Evolutionary conservation across 179 eudicot species (phyloP), one percentile per base, ranked within the genome.

Genomic region (Pouteria campechiana): DNA sequence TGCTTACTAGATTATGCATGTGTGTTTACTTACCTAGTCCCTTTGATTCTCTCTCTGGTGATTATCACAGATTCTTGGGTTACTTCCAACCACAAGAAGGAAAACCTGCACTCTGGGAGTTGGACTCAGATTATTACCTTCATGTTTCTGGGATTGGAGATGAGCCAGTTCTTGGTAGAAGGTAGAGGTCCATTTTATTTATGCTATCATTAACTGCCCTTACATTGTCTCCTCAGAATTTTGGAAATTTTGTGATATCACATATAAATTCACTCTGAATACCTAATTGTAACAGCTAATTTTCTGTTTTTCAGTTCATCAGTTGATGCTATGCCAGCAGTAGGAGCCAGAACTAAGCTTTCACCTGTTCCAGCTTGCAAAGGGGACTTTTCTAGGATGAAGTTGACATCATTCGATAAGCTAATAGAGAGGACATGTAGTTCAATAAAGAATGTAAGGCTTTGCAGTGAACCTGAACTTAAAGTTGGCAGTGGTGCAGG

Each of bases 61-160:
- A 29, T 44, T 50, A 22, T 59, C 36, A 37, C 74, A 90, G 95
- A 58, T 89, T 89, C 56, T 64, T 89, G 79, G 97, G 97, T 48
- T 90, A 81, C 73, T 90, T 90, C 49, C 81, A 83, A 60, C 98
- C 98, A 8, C 85, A 68, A 55, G 98, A 90, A 46, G 95, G 98
- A 50, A 90, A 79, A 70, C 83, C 98, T 64, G 90, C 98, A 49
- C 76, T 90, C 17, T 90, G 98, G 98, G 98, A 90, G 48, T 69
- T 90, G 64, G 98, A 90, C 72, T 85, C 98, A 56, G 98, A 90
- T 63, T 90, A 90, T 70, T 90, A 90, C 64, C 95, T 90, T 43
- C 98, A 90, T 46, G 90, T 90, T 22, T 73, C 93, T 53, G 98
- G 93, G 32, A 71, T 77, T 22, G 98, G 87, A 48, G 94, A 90